Conservation (phyloP, 108 stramenopile genomes). For the Aurantiochytrium sp. region DNA sequence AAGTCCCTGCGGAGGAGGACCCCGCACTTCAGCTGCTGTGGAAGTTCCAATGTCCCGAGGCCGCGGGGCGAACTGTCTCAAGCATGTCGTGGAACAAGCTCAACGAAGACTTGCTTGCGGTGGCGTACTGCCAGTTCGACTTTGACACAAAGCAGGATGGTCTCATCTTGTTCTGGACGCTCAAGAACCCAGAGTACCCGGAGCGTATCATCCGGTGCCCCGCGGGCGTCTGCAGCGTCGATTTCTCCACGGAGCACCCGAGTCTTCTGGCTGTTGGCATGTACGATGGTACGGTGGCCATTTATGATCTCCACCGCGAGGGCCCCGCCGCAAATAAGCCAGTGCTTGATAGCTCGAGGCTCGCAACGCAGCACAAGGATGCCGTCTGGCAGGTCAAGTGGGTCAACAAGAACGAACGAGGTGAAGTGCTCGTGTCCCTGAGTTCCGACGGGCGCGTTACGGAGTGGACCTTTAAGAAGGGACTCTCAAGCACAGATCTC, state of each 20-base stretch:
- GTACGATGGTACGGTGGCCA: slow-evolving; percentile 47
- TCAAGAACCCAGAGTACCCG: slow-evolving; percentile 50
- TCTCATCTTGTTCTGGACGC: slow-evolving; percentile 49
- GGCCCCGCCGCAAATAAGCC: slow-evolving; percentile 12
- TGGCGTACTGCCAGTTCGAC: slow-evolving; percentile 43
- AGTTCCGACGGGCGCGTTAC: slow-evolving; percentile 54
- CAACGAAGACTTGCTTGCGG: slow-evolving; percentile 46
- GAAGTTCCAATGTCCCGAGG: neutral
- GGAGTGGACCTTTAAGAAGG: slow-evolving; percentile 57
- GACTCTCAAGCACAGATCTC: slow-evolving; percentile 39
- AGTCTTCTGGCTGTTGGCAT: slow-evolving; percentile 50
- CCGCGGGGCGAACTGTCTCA: slow-evolving; percentile 22
- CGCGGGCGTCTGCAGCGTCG: slow-evolving; percentile 39
- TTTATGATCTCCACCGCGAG: slow-evolving; percentile 36
- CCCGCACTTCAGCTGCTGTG: slow-evolving; percentile 35
- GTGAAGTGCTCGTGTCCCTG: slow-evolving; percentile 45
- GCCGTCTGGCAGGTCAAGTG: slow-evolving; percentile 59
- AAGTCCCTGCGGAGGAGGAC: neutral
- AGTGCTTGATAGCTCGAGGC: slow-evolving; percentile 31
- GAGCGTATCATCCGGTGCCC: slow-evolving; percentile 39
- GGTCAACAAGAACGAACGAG: slow-evolving; percentile 45
- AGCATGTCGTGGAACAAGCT: slow-evolving; percentile 38
- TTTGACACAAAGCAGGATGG: slow-evolving; percentile 29
- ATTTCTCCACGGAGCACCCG: slow-evolving; percentile 36
- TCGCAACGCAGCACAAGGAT: slow-evolving; percentile 40